phyloP scores from a whole-genome alignment of 2,329 filamentous ascomycete genomes.

The Capronia americana region DNA sequence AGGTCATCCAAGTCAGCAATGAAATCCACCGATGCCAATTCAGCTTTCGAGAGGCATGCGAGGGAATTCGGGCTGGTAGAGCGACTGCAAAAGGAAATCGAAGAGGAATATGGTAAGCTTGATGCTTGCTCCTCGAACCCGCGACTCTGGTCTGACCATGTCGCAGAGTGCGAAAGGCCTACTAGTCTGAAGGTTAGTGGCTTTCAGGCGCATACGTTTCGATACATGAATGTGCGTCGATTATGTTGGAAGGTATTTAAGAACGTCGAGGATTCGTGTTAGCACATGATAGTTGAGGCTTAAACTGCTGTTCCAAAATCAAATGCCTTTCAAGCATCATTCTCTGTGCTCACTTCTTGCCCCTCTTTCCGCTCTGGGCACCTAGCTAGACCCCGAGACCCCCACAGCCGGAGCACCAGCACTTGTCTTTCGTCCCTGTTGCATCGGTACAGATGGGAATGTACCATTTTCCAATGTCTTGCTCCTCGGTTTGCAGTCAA shows the following conservation, averaged over 20 bases:
- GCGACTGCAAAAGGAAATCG: slow-evolving; percentile 16
- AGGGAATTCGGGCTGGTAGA: slow-evolving; percentile 24
- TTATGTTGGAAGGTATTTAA: slow-evolving; percentile 30
- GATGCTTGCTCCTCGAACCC: slow-evolving; percentile 6
- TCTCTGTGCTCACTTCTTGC: not conserved
- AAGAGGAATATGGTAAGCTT: slow-evolving; percentile 29
- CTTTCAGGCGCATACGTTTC: slow-evolving; percentile 22
- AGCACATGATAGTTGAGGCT: not conserved
- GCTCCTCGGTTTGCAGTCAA: too few relatives aligned
- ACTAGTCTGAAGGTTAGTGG: slow-evolving; percentile 14
- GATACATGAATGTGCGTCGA: slow-evolving; percentile 27
- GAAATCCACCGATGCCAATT: slow-evolving; percentile 11
- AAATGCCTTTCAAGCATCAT: not conserved
- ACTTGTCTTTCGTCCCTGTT: not conserved
- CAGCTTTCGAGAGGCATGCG: slow-evolving; percentile 26
- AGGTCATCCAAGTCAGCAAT: slow-evolving; percentile 6
- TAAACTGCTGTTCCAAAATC: not conserved
- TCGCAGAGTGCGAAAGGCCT: slow-evolving; percentile 16
- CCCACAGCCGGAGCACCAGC: not conserved
- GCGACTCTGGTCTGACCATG: slow-evolving; percentile 11
- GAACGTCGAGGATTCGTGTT: slow-evolving; percentile 12
- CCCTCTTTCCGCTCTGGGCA: not conserved
- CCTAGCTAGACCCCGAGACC: not conserved
- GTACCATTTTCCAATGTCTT: too few relatives aligned
- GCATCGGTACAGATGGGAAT: too few relatives aligned